phyloP scores from a whole-genome alignment of 345 rosid species.

The Pseudoturritis turrita region DNA sequence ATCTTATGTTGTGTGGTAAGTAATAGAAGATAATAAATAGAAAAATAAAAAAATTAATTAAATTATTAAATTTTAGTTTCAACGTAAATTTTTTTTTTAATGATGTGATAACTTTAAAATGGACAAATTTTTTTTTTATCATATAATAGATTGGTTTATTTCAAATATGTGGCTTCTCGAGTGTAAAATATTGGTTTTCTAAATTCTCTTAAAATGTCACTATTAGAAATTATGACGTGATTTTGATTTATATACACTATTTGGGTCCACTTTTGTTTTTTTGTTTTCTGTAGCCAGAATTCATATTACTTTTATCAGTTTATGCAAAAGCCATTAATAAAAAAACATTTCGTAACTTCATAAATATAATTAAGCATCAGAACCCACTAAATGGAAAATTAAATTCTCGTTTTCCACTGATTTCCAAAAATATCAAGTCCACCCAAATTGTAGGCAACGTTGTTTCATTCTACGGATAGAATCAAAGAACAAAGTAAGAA shows the following conservation, averaged over 20 bases:
- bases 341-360: background rate
- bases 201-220: background rate
- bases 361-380: slow-evolving; percentile 7
- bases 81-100: no score
- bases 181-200: background rate
- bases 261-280: background rate
- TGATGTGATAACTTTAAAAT: no score
- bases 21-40: no score
- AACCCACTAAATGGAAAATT: slow-evolving; percentile 10
- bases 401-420: slow-evolving; percentile 11
- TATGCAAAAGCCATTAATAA: background rate
- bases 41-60: no score
- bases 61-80: no score
- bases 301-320: background rate
- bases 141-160: background rate
- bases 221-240: background rate
- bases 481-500: slow-evolving; percentile 2
- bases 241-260: background rate
- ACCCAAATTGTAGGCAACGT: slow-evolving; percentile 19
- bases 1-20: no score
- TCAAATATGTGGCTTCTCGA: background rate
- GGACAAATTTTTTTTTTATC: no score
- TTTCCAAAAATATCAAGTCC: slow-evolving; percentile 18
- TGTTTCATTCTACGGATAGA: slow-evolving; percentile 13
- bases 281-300: background rate